Percentiles rank a stretch among this genome's conserved stretches.
These are phyloP conservation scores for Sambucus nigra DNA, from an alignment of 129 eudicot genomes.

Conservation along the genomic window DNA sequence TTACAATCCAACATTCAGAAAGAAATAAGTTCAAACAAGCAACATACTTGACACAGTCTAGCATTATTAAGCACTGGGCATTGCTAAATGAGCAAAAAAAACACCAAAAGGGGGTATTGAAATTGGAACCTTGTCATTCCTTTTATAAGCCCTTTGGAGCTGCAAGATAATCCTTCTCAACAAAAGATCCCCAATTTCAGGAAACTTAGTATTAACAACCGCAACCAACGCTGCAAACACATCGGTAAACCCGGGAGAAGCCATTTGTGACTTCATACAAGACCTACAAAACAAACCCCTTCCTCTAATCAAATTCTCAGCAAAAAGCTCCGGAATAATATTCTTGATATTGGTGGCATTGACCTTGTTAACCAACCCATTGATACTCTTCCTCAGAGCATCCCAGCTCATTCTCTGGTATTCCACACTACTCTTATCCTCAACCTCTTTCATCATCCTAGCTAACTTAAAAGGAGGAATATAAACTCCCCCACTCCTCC, in stretches of 20 bases:
- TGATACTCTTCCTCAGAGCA: constrained; percentile 86
- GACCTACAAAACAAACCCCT: constrained; percentile 86
- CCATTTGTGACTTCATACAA: constrained; percentile 97
- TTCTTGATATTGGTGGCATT: constrained; percentile 73
- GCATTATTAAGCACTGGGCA: no score
- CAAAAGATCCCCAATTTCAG: constrained; percentile 83
- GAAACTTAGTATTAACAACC: constrained; percentile 86
- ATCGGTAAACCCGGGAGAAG: constrained; percentile 88
- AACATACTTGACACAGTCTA: background rate
- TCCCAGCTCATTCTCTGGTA: constrained; percentile 97
- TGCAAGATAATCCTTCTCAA: constrained; percentile 73
- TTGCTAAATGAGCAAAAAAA: background rate
- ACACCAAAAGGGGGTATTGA: background rate
- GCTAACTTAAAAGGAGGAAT: constrained; percentile 88
- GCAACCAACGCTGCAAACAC: constrained; percentile 93
- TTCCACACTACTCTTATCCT: constrained; percentile 77
- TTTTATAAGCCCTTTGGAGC: constrained; percentile 76
- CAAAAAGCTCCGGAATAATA: constrained; percentile 73
- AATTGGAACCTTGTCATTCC: constrained; percentile 73
- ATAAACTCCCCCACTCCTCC: constrained; percentile 88
- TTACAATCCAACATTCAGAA: background rate
- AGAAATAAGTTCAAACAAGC: background rate
- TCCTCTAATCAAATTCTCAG: constrained; percentile 82
- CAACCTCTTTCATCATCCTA: constrained; percentile 69
- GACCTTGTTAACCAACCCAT: constrained; percentile 88